Base-by-base conservation (phyloP, 106 monocot species). In the Dendrobium huoshanense region DNA sequence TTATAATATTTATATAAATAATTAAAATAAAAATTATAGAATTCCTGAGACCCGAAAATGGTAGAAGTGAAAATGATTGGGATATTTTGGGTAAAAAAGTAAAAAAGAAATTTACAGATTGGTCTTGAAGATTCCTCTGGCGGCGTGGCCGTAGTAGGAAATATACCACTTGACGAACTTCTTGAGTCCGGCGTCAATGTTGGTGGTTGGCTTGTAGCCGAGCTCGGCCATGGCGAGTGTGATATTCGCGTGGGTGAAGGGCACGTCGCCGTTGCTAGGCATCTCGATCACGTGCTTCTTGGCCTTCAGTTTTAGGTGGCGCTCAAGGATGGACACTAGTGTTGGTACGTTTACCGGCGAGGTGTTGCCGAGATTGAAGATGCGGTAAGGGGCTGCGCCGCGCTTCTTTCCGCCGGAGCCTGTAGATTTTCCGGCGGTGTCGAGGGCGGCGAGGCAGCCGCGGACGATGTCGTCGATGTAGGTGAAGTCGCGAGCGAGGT, bases 381-480 rank as follows among this genome's bases (percentile, higher is more conserved):
- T 83, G 20, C 83, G 20, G 44, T 83, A 83, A 16, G 67, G 77
- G 0, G 82, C 82, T 55, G 82, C 55, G 1, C 82, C 78, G n/a
- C 33, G 48, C 78, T 83, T 83, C 72, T 78, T 83, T 18, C 82
- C 82, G 1, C 82, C 78, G 13, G 45, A 43, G 0, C 83, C 83
- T 0, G 83, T 78, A 11, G 77, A 78, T 45, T 78, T 83, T 16
- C 40, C 44, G 20, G 83, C 83, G 8, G 89, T 89, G 73, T 89
- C 89, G 18, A 89, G 79, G 78, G 89, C 67, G 5, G 78, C 83
- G 58, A 89, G 48, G 72, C 89, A 89, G 41, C 89, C 89, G 24
- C 81, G 79, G 15, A 86, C 89, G 54, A 89, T 79, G 81, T 89
- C 89, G 78, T 89, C 89, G 48, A 89, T 89, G 86, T 86, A 89